phyloP scores from a whole-genome alignment of 73 alveolate genomes.

The Durusdinium trenchii region DNA sequence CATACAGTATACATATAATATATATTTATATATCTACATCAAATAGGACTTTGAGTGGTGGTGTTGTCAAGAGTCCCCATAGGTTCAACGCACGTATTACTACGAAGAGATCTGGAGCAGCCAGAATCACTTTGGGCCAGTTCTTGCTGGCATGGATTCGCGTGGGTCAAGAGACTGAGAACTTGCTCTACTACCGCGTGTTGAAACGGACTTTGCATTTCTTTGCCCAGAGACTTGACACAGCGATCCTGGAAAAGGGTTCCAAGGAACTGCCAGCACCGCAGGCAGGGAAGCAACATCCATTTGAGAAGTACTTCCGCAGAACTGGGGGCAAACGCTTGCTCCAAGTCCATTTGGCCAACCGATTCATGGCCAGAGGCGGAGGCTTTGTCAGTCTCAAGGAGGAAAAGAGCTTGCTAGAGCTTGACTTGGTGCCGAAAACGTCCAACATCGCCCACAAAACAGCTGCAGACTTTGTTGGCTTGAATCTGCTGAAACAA shows the following conservation, averaged over 20 bases:
- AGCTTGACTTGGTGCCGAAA: not conserved
- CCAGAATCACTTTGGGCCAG: not conserved
- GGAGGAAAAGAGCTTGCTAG: not conserved
- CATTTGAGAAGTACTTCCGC: not conserved
- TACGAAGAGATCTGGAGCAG: not conserved
- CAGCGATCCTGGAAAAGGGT: not conserved
- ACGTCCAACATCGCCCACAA: not conserved
- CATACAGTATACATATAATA: too few species aligned
- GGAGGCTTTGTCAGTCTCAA: constrained; percentile 2
- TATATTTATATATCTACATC: not conserved
- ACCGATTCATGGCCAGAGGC: constrained; percentile 11
- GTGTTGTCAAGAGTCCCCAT: not conserved
- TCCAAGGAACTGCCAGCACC: not conserved
- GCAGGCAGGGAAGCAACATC: not conserved
- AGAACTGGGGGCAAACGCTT: not conserved
- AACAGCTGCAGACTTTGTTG: not conserved
- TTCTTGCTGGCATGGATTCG: not conserved
- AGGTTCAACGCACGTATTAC: not conserved
- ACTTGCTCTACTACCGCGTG: not conserved
- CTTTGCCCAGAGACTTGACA: not conserved
- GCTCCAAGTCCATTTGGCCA: not conserved
- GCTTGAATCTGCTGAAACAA: not conserved
- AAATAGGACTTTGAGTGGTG: not conserved
- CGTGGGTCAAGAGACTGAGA: not conserved
- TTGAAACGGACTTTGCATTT: not conserved